A percentile compares a stretch with the other conserved stretches of the same genome.
Evolutionary conservation across 192 early-diverging fungal species (phyloP).

Genomic region (Backusella tarrabulga): DNA sequence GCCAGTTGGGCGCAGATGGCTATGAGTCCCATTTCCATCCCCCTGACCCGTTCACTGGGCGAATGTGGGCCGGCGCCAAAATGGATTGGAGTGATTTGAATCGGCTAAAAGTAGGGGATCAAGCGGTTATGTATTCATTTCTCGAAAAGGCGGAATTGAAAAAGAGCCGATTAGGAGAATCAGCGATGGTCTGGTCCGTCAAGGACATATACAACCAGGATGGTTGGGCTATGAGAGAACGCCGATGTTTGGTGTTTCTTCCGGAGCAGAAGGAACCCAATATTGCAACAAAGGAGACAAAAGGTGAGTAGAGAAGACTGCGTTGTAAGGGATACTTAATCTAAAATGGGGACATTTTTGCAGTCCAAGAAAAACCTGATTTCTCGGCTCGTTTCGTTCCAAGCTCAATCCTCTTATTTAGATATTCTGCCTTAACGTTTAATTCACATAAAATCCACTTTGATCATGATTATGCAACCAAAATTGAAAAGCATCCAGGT

Average conservation of each 20-base stretch:
- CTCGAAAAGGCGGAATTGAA: conserved; percentile 59
- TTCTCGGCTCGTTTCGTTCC: neutral
- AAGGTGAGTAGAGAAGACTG: neutral
- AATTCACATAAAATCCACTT: conserved; percentile 19
- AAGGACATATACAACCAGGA: conserved; percentile 60
- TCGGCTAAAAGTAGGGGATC: conserved; percentile 59
- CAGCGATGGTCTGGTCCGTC: conserved; percentile 70
- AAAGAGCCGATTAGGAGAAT: conserved; percentile 49
- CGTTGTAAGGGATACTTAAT: neutral
- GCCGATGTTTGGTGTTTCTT: conserved; percentile 68
- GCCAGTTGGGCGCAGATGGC: conserved; percentile 72
- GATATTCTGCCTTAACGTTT: conserved; percentile 19
- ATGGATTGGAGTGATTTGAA: conserved; percentile 60
- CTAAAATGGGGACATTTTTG: neutral
- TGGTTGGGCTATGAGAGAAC: conserved; percentile 64
- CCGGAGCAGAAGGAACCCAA: conserved; percentile 9
- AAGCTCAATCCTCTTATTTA: conserved; percentile 6
- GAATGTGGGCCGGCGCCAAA: conserved; percentile 89
- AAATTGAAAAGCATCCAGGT: conserved; percentile 11
- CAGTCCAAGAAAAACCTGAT: conserved; percentile 6
- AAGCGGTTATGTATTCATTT: conserved; percentile 56
- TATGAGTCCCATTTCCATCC: conserved; percentile 76
- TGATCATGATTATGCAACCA: conserved; percentile 14
- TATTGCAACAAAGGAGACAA: neutral
- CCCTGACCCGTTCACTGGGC: conserved; percentile 68